These are phyloP conservation scores for Phytophthora pisi DNA, from an alignment of 352 stramenopile species.

Conservation along the genomic window DNA sequence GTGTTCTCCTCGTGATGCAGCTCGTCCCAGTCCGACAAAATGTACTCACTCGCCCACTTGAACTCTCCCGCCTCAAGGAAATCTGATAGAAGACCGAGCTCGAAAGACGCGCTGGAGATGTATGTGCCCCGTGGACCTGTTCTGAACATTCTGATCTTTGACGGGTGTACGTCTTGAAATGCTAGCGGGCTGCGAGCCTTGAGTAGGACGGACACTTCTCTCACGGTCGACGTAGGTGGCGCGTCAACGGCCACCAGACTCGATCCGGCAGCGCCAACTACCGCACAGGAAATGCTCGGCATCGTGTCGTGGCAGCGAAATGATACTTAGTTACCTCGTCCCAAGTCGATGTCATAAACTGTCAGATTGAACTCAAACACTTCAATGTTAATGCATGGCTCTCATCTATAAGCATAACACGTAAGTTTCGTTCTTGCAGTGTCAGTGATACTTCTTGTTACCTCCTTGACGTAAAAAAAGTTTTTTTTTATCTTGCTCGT, in stretches of 20 bases:
- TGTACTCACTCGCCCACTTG: not conserved
- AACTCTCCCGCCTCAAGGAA: not conserved
- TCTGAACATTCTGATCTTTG: not conserved
- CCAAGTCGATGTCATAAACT: no score
- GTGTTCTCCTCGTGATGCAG: not conserved
- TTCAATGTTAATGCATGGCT: no score
- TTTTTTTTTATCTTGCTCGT: no score
- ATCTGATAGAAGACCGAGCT: not conserved
- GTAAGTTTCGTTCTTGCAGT: no score
- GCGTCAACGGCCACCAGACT: constrained; percentile 2
- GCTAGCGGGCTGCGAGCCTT: not conserved
- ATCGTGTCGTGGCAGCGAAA: not conserved
- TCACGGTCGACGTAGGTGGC: not conserved
- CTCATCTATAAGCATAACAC: no score
- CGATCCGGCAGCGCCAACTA: not conserved
- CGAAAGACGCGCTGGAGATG: not conserved
- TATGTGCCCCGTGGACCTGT: not conserved
- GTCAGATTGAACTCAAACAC: no score
- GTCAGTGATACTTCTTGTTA: no score
- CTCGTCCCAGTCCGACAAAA: not conserved
- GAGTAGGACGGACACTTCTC: not conserved
- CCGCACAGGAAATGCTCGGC: not conserved
- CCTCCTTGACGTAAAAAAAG: no score
- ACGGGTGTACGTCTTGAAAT: not conserved
- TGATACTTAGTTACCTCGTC: no score